Base-by-base conservation (phyloP, 1,284 basidiomycete genomes). In the Leccinum ponderosum region DNA sequence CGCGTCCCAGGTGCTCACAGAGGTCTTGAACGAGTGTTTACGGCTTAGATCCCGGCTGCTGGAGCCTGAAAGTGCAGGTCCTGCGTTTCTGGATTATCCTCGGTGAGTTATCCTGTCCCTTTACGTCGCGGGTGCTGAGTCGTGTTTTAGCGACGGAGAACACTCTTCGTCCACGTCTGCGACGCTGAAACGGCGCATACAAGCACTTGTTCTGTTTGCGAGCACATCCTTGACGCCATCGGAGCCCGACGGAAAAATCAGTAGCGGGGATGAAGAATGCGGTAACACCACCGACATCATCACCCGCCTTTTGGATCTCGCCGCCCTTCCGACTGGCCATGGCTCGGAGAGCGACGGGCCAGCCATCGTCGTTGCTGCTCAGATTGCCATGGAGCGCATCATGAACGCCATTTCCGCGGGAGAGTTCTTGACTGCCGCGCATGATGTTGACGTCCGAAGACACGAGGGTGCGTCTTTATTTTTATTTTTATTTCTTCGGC, bases 1-100 rank as follows among this genome's bases (percentile, higher is more conserved):
- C 12, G 17, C 51, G 6, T 65, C 29, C 35, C 69, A 93, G 87
- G 81, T 87, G 7, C 75, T 93, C 51, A 79, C 83, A 3, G 88
- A 92, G 68, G 77, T 91, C 14, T 75, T 93, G 22, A 76, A 76
- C 22, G 94, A 97, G 74, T 81, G 85, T 6, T 77, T 81, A 44
- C 80, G 89, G 15, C 80, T 95, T 14, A 69, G 84, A n/a, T 71
- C 73, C 0, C 80, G 80, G 55, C 70, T 85, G n/a, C 65, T 74
- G 31, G 71, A 73, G 60, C 79, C 82, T 8, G 74, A 80, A 15
- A 72, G 69, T 20, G 65, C 68, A 0, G 71, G 74, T n/a, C 71
- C 79, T n/a, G 77, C 82, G 0, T 85, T 93, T 71, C 72, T 91
- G 61, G 83, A 87, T 60, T 75, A 78, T 47, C 73, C 80, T 47